Conservation (phyloP, 352 stramenopile genomes). For the Phytophthora ramorum region DNA sequence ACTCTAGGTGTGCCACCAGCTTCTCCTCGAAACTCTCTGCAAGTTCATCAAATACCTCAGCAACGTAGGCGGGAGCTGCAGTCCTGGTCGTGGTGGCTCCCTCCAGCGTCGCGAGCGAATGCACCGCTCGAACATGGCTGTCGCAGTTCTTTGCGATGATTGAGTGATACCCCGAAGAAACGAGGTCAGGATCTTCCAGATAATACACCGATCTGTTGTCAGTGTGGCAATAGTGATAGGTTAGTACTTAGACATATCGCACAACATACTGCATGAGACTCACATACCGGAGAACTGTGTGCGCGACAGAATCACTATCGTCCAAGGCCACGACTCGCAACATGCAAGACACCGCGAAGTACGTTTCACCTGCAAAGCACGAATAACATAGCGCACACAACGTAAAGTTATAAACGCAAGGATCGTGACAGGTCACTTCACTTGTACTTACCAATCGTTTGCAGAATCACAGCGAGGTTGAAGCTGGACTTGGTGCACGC, state of each 20-base stretch:
- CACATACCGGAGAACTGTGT: conserved; percentile 71
- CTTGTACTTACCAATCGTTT: conserved; percentile 54
- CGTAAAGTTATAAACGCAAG: neutral
- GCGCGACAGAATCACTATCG: conserved; percentile 77
- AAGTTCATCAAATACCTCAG: conserved; percentile 81
- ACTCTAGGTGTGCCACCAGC: conserved; percentile 79
- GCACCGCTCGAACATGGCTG: conserved; percentile 60
- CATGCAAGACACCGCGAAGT: conserved; percentile 73
- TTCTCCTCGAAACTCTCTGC: conserved; percentile 86
- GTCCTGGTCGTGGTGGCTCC: conserved; percentile 54
- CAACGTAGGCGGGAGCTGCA: conserved; percentile 70
- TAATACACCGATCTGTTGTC: conserved; percentile 70
- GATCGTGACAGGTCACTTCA: neutral
- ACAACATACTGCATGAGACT: neutral
- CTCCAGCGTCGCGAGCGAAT: conserved; percentile 72
- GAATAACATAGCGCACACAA: neutral
- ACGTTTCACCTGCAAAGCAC: conserved; percentile 53
- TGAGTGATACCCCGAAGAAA: conserved; percentile 54
- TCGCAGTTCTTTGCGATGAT: conserved; percentile 44
- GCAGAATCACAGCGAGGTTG: conserved; percentile 79
- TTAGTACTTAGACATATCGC: neutral
- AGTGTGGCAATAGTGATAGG: neutral
- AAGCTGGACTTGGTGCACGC: conserved; percentile 74
- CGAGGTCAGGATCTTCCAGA: conserved; percentile 59
- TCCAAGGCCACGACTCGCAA: conserved; percentile 69